Evolutionary conservation across 495 filamentous ascomycete species (phyloP).

Genomic region (Platismatia glauca): DNA sequence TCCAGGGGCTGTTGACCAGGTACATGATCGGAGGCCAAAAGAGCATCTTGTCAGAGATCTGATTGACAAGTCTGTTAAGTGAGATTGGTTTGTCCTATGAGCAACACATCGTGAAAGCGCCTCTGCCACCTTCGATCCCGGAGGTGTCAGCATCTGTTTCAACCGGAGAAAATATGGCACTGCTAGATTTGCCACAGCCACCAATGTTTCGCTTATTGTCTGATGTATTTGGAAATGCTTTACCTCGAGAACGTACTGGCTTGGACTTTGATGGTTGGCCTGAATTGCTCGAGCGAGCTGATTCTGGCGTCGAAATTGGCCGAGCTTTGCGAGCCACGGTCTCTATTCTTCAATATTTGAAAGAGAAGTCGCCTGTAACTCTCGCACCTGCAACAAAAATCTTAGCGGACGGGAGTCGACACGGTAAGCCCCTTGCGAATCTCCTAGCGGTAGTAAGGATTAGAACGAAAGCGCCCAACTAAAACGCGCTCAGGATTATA

Average conservation of each 20-base stretch:
- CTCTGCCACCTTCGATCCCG: background rate
- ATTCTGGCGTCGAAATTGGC: background rate
- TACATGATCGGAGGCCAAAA: too few species aligned
- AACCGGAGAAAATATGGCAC: background rate
- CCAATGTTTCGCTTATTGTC: background rate
- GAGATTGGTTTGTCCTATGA: too few species aligned
- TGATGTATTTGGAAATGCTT: background rate
- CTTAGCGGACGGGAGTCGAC: conserved; percentile 12
- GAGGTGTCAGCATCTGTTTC: background rate
- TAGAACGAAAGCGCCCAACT: background rate
- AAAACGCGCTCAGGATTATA: conserved; percentile 3
- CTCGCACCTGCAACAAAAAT: conserved; percentile 2
- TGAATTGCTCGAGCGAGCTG: background rate
- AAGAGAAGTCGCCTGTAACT: background rate
- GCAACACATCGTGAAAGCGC: background rate
- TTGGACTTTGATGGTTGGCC: conserved; percentile 6
- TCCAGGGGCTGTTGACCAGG: too few species aligned
- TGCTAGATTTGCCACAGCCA: background rate
- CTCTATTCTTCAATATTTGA: conserved; percentile 1
- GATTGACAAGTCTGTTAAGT: too few species aligned
- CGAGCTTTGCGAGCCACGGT: conserved; percentile 5
- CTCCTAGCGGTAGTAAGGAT: background rate
- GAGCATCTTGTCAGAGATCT: too few species aligned
- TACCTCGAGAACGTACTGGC: background rate
- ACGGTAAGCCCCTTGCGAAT: background rate